Base-by-base conservation (phyloP, 805 yeast genomes). In the Lachancea waltii region DNA sequence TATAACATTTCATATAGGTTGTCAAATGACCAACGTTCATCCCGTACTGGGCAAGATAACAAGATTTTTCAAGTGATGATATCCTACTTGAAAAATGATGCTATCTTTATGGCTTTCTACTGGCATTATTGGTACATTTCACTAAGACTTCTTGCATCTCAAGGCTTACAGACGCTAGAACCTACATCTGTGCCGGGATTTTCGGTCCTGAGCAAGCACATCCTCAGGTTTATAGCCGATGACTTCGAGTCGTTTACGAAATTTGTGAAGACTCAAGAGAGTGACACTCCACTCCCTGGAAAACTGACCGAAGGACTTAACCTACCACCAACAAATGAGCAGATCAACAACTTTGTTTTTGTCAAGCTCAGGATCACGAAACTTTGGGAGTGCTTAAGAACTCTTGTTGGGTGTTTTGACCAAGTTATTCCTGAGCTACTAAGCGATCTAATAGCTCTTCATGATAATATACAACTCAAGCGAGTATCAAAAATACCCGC, bases 81-180 rank as follows among this genome's bases (percentile, higher is more conserved):
- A 9, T 58, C 63, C 6, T 58, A 60, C 26, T 39, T 60, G 38
- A 49, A 50, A 25, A 54, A 57, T 36, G 56, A 55, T 38, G 33
- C 45, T 4, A 41, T 51, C 7, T 55, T 56, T 25, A 36, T 46
- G 29, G 50, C 57, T 14, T 60, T 60, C 38, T 52, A 55, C 33
- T 60, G 57, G 56, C 59, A 60, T 42, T 58, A 54, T 41, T 58
- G 62, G 62, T 44, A 42, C 29, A 54, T 58, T 11, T 41, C 52
- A 9, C 30, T 53, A 14, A 40, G 38, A 6, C 37, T 25, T 11
- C 30, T 43, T 10, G 23, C 45, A 9, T 15, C 33, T 15, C 14
- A 13, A 1, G 30, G 39, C 25, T 28, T 23, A n/a, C 14, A 32
- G 19, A 23, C 24, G 20, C 17, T 31, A 7, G 38, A 42, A 9